Evolutionary conservation across 2,329 filamentous ascomycete genomes (phyloP).

Genomic region (Hyphodiscus sp.): DNA sequence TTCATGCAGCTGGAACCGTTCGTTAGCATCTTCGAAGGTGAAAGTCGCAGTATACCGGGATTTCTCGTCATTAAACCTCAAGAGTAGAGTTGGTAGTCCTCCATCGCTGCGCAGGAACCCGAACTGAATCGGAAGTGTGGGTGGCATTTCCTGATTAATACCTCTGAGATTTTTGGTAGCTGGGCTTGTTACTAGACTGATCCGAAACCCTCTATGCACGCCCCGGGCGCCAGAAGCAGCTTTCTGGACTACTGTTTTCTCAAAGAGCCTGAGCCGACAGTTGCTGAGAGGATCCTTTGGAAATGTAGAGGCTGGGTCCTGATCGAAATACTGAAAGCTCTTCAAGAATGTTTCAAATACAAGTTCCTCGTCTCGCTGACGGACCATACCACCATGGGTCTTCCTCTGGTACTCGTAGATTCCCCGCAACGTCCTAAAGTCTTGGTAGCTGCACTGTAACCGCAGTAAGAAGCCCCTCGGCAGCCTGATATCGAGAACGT

Average conservation of each 20-base stretch:
- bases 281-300: conserved; percentile 65
- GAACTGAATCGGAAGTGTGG: conserved; percentile 66
- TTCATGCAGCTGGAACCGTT: conserved; percentile 65
- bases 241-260: conserved; percentile 59
- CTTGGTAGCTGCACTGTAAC: conserved; percentile 65
- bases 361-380: conserved; percentile 61
- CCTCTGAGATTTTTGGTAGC: conserved; percentile 72
- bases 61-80: conserved; percentile 49
- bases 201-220: conserved; percentile 72
- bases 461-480: conserved; percentile 70
- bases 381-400: conserved; percentile 64
- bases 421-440: conserved; percentile 72
- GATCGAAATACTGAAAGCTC: conserved; percentile 76
- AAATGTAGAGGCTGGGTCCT: conserved; percentile 62
- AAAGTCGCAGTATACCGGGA: conserved; percentile 61
- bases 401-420: conserved; percentile 81
- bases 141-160: conserved; percentile 62
- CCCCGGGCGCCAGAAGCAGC: conserved; percentile 67
- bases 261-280: conserved; percentile 71
- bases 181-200: conserved; percentile 72
- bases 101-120: conserved; percentile 68
- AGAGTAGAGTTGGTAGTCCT: conserved; percentile 55
- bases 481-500: conserved; percentile 61
- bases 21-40: conserved; percentile 67
- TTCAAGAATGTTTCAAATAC: conserved; percentile 64